A percentile compares a stretch with the other conserved stretches of the same genome.
These are phyloP conservation scores for Hypomontagnella submonticulosa DNA, from an alignment of 495 filamentous ascomycete species.

Conservation along the genomic window DNA sequence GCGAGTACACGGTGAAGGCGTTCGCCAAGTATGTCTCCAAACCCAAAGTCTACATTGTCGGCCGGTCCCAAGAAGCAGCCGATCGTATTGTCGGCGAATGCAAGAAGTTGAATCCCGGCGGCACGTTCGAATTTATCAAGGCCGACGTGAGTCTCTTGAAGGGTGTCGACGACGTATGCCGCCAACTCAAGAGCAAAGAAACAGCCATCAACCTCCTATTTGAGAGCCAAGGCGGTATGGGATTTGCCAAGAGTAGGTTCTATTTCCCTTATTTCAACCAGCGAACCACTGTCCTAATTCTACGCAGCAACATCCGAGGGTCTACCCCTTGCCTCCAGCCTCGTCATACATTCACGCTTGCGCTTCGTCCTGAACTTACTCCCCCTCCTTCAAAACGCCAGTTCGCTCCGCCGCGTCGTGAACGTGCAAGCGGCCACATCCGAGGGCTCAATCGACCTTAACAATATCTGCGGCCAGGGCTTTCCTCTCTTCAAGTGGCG, in stretches of 20 bases:
- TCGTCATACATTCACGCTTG: conserved; percentile 50
- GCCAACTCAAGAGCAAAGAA: conserved; percentile 63
- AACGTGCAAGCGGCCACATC: conserved; percentile 58
- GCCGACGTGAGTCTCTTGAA: conserved; percentile 66
- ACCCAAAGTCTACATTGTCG: conserved; percentile 60
- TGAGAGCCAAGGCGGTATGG: background rate
- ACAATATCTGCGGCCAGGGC: conserved; percentile 51
- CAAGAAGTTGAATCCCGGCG: conserved; percentile 57
- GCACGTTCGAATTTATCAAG: conserved; percentile 62
- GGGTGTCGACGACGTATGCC: conserved; percentile 65
- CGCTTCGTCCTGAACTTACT: conserved; percentile 70
- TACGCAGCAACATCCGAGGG: conserved; percentile 63
- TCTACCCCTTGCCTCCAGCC: conserved; percentile 55
- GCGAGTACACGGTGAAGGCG: conserved; percentile 62
- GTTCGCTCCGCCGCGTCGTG: conserved; percentile 63
- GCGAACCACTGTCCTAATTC: background rate
- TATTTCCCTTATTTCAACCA: no score
- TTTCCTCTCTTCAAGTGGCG: conserved; percentile 32
- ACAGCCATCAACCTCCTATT: conserved; percentile 67
- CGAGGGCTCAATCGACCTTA: conserved; percentile 60
- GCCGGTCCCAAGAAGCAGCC: conserved; percentile 54
- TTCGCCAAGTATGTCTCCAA: conserved; percentile 60
- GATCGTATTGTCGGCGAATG: conserved; percentile 55
- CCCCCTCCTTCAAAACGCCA: conserved; percentile 57
- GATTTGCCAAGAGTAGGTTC: background rate